Percentiles rank a stretch among this genome's conserved stretches.
Conservation (phyloP, 2,329 filamentous ascomycete genomes). For the Chaetomium sp. region DNA sequence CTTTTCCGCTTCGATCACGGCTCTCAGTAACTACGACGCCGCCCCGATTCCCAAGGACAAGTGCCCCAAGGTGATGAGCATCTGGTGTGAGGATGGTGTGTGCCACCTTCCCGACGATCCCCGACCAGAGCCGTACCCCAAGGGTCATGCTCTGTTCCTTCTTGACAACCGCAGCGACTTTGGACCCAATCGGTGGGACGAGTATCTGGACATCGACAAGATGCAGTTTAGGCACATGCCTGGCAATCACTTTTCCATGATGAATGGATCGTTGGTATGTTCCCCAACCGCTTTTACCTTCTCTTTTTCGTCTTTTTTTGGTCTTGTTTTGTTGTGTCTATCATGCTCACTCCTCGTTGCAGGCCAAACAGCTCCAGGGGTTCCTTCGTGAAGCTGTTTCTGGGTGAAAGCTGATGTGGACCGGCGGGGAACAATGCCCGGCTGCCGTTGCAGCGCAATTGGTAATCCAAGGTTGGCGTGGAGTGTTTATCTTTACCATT, state of each 20-base stretch:
- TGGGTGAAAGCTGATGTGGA: not conserved
- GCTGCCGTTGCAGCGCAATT: too few species aligned
- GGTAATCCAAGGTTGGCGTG: too few species aligned
- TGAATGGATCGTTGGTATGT: slow-evolving; percentile 51
- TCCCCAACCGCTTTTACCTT: too few species aligned
- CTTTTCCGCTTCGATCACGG: slow-evolving; percentile 62
- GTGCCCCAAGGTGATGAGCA: slow-evolving; percentile 55
- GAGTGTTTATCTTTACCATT: too few species aligned
- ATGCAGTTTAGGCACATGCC: slow-evolving; percentile 61
- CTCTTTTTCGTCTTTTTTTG: not conserved
- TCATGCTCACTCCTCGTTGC: slow-evolving; percentile 15
- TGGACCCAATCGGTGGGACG: slow-evolving; percentile 61
- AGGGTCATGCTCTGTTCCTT: slow-evolving; percentile 59
- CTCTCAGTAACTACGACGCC: slow-evolving; percentile 63
- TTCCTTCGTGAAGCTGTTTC: slow-evolving; percentile 17
- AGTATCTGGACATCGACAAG: slow-evolving; percentile 54
- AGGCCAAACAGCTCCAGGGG: slow-evolving; percentile 33
- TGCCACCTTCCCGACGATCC: slow-evolving; percentile 61
- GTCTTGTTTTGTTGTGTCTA: not conserved
- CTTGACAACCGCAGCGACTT: slow-evolving; percentile 70
- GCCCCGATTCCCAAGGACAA: slow-evolving; percentile 53
- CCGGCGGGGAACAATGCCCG: too few species aligned
- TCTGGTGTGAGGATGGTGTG: slow-evolving; percentile 70
- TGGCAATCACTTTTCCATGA: slow-evolving; percentile 72
- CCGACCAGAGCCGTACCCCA: slow-evolving; percentile 53